These are phyloP conservation scores for Fusarium begoniae DNA, from an alignment of 2,329 filamentous ascomycete species.

Conservation along the genomic window DNA sequence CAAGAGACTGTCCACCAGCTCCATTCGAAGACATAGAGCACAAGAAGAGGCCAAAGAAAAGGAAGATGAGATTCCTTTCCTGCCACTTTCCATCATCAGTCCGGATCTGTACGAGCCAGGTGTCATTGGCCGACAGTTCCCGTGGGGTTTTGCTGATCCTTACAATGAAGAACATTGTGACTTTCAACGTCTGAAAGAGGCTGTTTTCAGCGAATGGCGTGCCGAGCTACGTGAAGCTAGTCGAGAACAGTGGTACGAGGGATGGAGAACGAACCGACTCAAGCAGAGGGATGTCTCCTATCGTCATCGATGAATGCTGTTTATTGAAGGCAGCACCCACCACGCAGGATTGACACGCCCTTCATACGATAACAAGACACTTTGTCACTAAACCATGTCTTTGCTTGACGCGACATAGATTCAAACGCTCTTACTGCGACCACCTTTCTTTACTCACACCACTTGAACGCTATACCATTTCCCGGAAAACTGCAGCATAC, in stretches of 20 bases:
- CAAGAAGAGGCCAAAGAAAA: conserved; percentile 59
- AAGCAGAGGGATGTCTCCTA: conserved; percentile 61
- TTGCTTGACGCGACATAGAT: conserved; percentile 30
- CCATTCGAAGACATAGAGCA: conserved; percentile 56
- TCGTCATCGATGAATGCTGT: conserved; percentile 46
- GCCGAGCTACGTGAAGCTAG: conserved; percentile 89
- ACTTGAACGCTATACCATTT: conserved; percentile 36
- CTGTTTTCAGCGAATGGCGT: conserved; percentile 94
- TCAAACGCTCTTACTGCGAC: conserved; percentile 25
- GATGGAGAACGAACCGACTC: conserved; percentile 82
- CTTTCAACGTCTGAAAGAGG: conserved; percentile 88
- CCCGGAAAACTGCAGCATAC: conserved; percentile 49
- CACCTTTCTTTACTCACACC: conserved; percentile 33
- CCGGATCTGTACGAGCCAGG: conserved; percentile 89
- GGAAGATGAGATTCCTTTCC: conserved; percentile 70
- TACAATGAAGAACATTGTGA: conserved; percentile 94
- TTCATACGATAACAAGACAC: neutral
- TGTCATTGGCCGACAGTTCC: conserved; percentile 85
- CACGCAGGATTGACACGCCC: conserved; percentile 5
- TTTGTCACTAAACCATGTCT: conserved; percentile 6
- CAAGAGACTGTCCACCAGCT: conserved; percentile 58
- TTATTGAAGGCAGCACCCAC: neutral
- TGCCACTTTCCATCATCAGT: conserved; percentile 93
- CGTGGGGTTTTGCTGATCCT: conserved; percentile 97
- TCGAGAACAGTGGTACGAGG: conserved; percentile 93